Evolutionary conservation across 192 early-diverging fungal species (phyloP).

Genomic region (Coemansia sp.): DNA sequence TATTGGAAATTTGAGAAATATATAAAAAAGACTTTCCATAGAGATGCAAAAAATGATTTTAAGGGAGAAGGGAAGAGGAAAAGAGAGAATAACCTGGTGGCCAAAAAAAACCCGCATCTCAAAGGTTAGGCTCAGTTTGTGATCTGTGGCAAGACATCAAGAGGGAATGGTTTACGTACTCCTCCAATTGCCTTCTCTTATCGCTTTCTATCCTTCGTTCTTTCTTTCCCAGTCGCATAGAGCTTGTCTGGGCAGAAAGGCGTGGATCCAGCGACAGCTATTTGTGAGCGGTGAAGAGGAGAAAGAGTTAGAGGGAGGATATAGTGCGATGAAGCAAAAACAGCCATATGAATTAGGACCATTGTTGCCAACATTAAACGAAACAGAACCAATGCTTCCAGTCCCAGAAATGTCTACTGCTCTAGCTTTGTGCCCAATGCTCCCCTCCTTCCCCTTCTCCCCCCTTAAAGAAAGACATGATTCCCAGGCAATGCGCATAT

Average conservation of each 20-base stretch:
- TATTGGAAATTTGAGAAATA: background rate
- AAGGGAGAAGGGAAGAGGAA: background rate
- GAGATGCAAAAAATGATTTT: background rate
- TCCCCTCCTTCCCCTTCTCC: background rate
- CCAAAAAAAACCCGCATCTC: background rate
- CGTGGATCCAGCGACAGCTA: background rate
- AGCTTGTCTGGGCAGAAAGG: too few species aligned
- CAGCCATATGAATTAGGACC: too few species aligned
- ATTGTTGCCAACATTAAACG: too few species aligned
- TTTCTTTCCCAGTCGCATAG: too few species aligned
- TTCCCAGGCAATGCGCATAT: background rate
- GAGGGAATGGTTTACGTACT: too few species aligned
- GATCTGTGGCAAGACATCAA: too few species aligned
- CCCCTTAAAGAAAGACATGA: background rate
- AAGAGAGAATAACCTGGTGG: background rate
- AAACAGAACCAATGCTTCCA: background rate
- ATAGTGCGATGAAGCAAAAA: background rate
- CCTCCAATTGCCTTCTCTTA: too few species aligned
- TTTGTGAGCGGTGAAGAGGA: background rate
- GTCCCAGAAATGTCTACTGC: background rate
- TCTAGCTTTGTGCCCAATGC: too few species aligned
- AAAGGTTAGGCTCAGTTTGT: too few species aligned
- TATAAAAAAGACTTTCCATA: background rate
- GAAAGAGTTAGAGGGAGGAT: background rate
- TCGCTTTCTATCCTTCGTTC: too few species aligned